Percentiles rank a stretch among this genome's conserved stretches.
Conservation (phyloP, 2,329 filamentous ascomycete species). For the Diaporthe citri region DNA sequence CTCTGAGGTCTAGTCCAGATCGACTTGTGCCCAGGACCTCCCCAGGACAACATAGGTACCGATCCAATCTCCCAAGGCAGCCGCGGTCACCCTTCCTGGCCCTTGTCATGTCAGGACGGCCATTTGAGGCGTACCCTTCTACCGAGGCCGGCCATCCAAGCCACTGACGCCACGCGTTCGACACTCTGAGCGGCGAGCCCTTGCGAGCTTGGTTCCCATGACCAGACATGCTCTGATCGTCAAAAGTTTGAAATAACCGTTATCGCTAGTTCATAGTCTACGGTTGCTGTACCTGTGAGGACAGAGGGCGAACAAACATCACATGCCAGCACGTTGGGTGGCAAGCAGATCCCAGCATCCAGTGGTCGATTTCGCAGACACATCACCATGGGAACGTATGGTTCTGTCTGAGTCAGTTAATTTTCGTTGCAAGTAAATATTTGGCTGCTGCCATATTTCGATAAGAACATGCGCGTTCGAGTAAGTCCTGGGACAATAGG, state of each 20-base stretch:
- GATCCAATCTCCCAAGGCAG: conserved; percentile 6
- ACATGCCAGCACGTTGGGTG: background rate
- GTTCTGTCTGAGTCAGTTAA: background rate
- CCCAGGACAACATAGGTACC: background rate
- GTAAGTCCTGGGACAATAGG: background rate
- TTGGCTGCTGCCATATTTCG: background rate
- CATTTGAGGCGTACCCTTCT: background rate
- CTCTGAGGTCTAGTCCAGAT: background rate
- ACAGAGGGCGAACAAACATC: background rate
- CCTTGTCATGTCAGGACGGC: conserved; percentile 8
- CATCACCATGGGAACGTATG: conserved; percentile 1
- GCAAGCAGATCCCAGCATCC: conserved; percentile 1
- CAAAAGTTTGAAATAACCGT: background rate
- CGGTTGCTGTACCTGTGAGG: background rate
- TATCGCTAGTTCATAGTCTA: background rate
- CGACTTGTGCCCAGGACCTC: background rate
- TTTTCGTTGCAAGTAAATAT: background rate
- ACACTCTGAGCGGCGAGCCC: background rate
- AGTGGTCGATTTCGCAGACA: background rate
- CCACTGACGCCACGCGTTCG: conserved; percentile 32
- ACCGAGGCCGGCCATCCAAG: conserved; percentile 23
- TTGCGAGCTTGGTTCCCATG: conserved; percentile 13
- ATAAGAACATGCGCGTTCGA: background rate
- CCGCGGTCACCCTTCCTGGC: background rate
- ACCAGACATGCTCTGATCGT: background rate